Percentiles rank a stretch among this genome's conserved stretches.
These are phyloP conservation scores for Verruconis gallopava DNA, from an alignment of 2,329 filamentous ascomycete species.

Conservation along the genomic window DNA sequence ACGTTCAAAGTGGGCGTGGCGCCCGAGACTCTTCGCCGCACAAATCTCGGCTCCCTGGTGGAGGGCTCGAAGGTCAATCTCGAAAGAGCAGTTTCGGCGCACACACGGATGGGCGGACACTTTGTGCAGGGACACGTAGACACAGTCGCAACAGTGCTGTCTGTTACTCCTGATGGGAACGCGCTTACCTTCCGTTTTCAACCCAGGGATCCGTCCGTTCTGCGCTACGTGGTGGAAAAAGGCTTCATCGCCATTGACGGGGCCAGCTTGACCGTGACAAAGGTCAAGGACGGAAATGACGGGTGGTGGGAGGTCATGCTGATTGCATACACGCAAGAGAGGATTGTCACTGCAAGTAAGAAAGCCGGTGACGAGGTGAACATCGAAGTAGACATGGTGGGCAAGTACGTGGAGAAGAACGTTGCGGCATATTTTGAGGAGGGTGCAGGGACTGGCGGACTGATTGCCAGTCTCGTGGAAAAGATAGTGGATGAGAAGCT, in stretches of 20 bases:
- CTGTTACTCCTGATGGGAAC: conserved; percentile 71
- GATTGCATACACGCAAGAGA: conserved; percentile 90
- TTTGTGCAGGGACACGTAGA: conserved; percentile 98
- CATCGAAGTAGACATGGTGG: conserved; percentile 81
- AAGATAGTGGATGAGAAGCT: conserved; percentile 62
- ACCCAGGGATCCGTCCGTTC: conserved; percentile 53
- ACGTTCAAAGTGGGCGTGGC: conserved; percentile 86
- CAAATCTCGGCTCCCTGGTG: conserved; percentile 71
- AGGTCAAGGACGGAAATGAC: conserved; percentile 63
- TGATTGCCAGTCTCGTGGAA: conserved; percentile 41
- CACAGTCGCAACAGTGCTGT: conserved; percentile 63
- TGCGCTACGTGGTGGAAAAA: conserved; percentile 91
- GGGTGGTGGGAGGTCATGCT: conserved; percentile 96
- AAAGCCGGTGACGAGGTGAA: conserved; percentile 71
- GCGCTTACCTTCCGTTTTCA: conserved; percentile 74
- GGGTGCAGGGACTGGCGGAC: conserved; percentile 37
- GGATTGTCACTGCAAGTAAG: conserved; percentile 72
- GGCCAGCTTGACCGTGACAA: conserved; percentile 83
- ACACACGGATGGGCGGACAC: conserved; percentile 94
- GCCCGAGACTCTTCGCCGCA: conserved; percentile 88
- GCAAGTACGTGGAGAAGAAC: conserved; percentile 83
- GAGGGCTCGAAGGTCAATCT: conserved; percentile 67
- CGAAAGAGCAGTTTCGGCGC: conserved; percentile 80
- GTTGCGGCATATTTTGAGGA: conserved; percentile 65
- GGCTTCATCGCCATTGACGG: conserved; percentile 91